Evolutionary conservation across 2,329 filamentous ascomycete species (phyloP).

Genomic region (Bipolaris oryzae): DNA sequence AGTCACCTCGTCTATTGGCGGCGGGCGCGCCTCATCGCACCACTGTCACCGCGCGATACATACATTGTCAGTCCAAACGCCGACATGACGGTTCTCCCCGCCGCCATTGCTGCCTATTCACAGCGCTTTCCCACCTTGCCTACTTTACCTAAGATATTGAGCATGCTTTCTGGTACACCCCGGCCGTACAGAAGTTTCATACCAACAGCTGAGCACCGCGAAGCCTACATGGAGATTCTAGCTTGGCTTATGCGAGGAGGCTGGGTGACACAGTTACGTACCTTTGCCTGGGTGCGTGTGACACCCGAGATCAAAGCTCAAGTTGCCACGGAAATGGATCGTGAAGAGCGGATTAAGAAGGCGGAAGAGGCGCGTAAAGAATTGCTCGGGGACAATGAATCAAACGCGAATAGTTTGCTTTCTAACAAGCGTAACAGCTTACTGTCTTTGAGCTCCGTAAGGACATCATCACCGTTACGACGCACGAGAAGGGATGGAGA

Average conservation of each 20-base stretch:
- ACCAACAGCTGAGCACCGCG: conserved; percentile 84
- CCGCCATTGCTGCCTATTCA: conserved; percentile 74
- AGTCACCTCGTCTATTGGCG: conserved; percentile 97
- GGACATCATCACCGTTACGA: conserved; percentile 41
- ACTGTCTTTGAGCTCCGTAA: conserved; percentile 31
- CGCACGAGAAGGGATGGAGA: conserved; percentile 30
- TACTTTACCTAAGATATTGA: conserved; percentile 84
- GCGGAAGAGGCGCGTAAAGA: conserved; percentile 37
- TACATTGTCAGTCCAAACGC: conserved; percentile 94
- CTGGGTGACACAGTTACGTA: conserved; percentile 92
- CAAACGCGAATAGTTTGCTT: conserved; percentile 33
- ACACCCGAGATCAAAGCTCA: conserved; percentile 81
- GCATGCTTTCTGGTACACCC: conserved; percentile 77
- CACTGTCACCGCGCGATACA: conserved; percentile 84
- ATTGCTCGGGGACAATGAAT: conserved; percentile 40
- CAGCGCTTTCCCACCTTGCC: conserved; percentile 82
- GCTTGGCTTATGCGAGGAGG: conserved; percentile 91
- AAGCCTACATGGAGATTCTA: conserved; percentile 86
- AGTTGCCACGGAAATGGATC: conserved; percentile 73
- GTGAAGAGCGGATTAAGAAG: conserved; percentile 40
- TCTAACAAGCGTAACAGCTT: conserved; percentile 42
- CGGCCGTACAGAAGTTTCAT: conserved; percentile 83
- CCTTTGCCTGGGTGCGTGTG: conserved; percentile 87
- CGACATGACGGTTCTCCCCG: conserved; percentile 72
- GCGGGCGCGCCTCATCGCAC: conserved; percentile 86